Percentiles rank a stretch among this genome's conserved stretches.
Conservation (phyloP, 257 asterid genomes). For the Fraxinus pennsylvanica region DNA sequence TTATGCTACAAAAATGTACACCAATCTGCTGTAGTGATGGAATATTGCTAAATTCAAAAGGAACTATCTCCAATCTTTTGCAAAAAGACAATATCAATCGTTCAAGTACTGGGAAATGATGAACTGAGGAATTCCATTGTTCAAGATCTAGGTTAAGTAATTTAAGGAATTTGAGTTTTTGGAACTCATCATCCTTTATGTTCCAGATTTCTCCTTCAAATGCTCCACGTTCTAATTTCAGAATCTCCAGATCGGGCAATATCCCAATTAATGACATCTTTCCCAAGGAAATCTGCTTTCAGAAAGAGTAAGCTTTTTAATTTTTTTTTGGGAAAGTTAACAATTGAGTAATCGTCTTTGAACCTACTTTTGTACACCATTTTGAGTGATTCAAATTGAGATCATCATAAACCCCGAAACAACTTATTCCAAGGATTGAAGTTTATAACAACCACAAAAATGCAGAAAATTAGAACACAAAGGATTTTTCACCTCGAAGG, state of each 20-base stretch:
- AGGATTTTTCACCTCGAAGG: too few relatives aligned
- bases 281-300: background rate
- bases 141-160: background rate
- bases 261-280: slow-evolving; percentile 1
- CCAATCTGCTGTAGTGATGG: slow-evolving; percentile 19
- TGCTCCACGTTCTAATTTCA: background rate
- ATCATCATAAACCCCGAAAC: too few relatives aligned
- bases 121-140: slow-evolving; percentile 16
- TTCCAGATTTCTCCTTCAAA: slow-evolving; percentile 13
- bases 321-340: background rate
- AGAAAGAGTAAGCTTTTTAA: background rate
- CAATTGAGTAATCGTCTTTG: background rate
- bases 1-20: background rate
- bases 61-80: slow-evolving; percentile 6
- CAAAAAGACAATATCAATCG: slow-evolving; percentile 10
- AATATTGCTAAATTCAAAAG: slow-evolving; percentile 13
- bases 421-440: too few relatives aligned
- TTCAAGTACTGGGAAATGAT: slow-evolving; percentile 27
- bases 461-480: too few relatives aligned
- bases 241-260: slow-evolving; percentile 9
- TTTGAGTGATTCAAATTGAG: background rate
- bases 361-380: background rate
- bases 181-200: slow-evolving; percentile 14
- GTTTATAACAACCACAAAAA: too few relatives aligned
- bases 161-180: slow-evolving; percentile 16